A percentile compares a stretch with the other conserved stretches of the same genome.
Evolutionary conservation across 805 yeast species (phyloP).

Genomic region (Sugiyamaella mastotermitis): DNA sequence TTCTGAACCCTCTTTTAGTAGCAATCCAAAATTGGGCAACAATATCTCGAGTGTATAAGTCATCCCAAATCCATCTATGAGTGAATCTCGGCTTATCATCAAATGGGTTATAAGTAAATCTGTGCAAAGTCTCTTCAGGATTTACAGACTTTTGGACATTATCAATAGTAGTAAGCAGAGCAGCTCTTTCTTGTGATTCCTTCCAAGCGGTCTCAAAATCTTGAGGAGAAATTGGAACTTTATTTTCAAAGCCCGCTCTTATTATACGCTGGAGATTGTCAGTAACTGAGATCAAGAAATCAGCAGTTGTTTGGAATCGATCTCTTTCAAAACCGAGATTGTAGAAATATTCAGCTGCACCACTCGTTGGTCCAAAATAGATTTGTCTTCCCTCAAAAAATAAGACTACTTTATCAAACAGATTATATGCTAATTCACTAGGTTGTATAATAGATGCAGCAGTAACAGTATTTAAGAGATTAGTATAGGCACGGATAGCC

Average conservation of each 20-base stretch:
- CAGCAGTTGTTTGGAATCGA: slow-evolving; percentile 62
- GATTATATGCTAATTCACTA: slow-evolving; percentile 55
- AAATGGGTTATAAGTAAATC: slow-evolving; percentile 29
- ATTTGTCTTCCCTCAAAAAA: slow-evolving; percentile 57
- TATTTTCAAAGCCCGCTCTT: slow-evolving; percentile 40
- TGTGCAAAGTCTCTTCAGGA: slow-evolving; percentile 31
- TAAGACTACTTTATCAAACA: slow-evolving; percentile 57
- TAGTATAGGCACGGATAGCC: slow-evolving; percentile 59
- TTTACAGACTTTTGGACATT: slow-evolving; percentile 30
- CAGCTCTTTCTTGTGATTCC: slow-evolving; percentile 38
- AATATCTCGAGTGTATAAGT: slow-evolving; percentile 28
- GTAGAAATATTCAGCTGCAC: slow-evolving; percentile 53
- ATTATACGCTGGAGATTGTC: slow-evolving; percentile 55
- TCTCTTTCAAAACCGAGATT: slow-evolving; percentile 62
- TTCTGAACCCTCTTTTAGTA: slow-evolving; percentile 47
- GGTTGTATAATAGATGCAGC: slow-evolving; percentile 66
- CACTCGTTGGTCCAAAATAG: slow-evolving; percentile 52
- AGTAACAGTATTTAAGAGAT: slow-evolving; percentile 48
- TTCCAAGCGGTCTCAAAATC: slow-evolving; percentile 60
- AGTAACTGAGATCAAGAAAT: slow-evolving; percentile 62
- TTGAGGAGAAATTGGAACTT: slow-evolving; percentile 53
- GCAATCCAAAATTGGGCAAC: slow-evolving; percentile 43
- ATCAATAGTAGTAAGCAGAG: slow-evolving; percentile 41
- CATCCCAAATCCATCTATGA: slow-evolving; percentile 38
- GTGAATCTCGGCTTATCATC: slow-evolving; percentile 35